phyloP scores from a whole-genome alignment of 2,329 filamentous ascomycete species.

The Dactylellina sp. region DNA sequence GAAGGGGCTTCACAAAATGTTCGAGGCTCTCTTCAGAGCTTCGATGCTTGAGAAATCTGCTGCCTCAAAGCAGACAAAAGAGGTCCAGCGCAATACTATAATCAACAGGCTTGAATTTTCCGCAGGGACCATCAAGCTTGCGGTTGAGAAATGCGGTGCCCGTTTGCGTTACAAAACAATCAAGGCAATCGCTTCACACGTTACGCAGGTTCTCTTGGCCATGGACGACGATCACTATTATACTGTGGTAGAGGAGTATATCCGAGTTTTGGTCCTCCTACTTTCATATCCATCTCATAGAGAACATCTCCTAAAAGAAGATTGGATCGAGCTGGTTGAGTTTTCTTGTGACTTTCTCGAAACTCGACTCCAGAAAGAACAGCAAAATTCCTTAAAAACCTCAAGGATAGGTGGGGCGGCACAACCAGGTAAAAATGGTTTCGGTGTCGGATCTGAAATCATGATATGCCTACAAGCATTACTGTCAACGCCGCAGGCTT shows the following conservation, averaged over 20 bases:
- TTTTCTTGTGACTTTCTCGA: conserved; percentile 70
- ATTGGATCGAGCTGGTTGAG: conserved; percentile 76
- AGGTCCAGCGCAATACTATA: conserved; percentile 67
- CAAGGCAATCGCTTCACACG: conserved; percentile 82
- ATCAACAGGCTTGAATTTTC: conserved; percentile 74
- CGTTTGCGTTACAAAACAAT: conserved; percentile 81
- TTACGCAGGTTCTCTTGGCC: conserved; percentile 77
- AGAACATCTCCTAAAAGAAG: conserved; percentile 77
- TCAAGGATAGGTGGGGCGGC: background rate
- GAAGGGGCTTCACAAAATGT: conserved; percentile 82
- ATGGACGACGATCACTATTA: conserved; percentile 74
- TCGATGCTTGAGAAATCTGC: conserved; percentile 75
- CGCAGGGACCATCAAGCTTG: conserved; percentile 77
- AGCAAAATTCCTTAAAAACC: conserved; percentile 43
- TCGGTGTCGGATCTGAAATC: conserved; percentile 67
- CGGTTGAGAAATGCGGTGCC: conserved; percentile 76
- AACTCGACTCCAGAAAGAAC: conserved; percentile 30
- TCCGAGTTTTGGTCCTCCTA: conserved; percentile 78
- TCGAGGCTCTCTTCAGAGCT: conserved; percentile 81
- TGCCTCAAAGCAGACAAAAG: conserved; percentile 70
- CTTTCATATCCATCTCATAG: conserved; percentile 80
- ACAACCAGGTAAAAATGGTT: conserved; percentile 62
- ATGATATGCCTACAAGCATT: conserved; percentile 76
- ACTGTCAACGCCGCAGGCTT: conserved; percentile 75
- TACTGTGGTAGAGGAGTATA: conserved; percentile 79